Percentiles rank a stretch among this genome's conserved stretches.
phyloP scores from a whole-genome alignment of 225 moss, liverwort and hornwort genomes.

The Pseudisothecium myosuroides region DNA sequence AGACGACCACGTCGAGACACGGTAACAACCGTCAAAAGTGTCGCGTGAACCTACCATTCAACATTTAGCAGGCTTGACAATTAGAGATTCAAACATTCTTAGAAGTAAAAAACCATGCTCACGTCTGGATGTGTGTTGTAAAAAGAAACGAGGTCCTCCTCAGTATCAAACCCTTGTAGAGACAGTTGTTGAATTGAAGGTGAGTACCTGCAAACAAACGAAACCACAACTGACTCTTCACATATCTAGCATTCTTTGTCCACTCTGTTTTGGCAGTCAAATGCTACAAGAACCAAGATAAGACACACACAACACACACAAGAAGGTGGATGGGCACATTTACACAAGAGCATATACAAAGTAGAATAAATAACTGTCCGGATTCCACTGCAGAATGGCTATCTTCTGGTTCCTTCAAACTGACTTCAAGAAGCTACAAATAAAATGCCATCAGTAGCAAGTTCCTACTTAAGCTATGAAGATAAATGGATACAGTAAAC shows the following conservation, averaged over 20 bases:
- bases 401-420: neutral
- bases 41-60: neutral
- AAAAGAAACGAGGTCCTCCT: slow-evolving; percentile 47
- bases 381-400: neutral
- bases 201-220: slow-evolving; percentile 40
- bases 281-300: neutral
- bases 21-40: neutral
- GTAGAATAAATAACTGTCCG: neutral
- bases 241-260: neutral
- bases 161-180: slow-evolving; percentile 60
- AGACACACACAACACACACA: neutral
- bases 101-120: neutral
- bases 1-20: neutral
- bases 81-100: neutral
- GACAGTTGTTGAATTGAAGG: slow-evolving; percentile 33
- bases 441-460: neutral
- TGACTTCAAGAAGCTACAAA: neutral
- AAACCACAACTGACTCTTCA: neutral
- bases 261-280: neutral
- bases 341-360: neutral
- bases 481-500: neutral
- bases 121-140: slow-evolving; percentile 61
- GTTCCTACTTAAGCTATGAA: neutral
- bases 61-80: neutral
- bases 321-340: neutral